phyloP scores from a whole-genome alignment of 495 filamentous ascomycete species.

The Pseudotulostoma volvatum region DNA sequence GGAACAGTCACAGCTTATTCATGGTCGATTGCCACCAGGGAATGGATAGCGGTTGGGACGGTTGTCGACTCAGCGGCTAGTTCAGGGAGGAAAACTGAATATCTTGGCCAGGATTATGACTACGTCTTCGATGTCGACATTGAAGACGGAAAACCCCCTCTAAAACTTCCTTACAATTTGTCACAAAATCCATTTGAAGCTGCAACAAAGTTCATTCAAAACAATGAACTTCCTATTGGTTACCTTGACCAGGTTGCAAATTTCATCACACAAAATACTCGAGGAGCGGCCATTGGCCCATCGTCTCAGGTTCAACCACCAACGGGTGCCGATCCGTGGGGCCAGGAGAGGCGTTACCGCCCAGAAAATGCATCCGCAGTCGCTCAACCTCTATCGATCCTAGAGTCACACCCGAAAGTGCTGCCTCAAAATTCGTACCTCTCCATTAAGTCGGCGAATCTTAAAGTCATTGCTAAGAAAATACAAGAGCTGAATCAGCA shows the following conservation, averaged over 20 bases:
- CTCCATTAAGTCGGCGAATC: slow-evolving; percentile 44
- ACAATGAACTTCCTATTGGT: slow-evolving; percentile 77
- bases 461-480: slow-evolving; percentile 55
- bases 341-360: slow-evolving; percentile 58
- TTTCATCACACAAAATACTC: slow-evolving; percentile 80
- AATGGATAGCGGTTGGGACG: slow-evolving; percentile 80
- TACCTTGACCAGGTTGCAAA: slow-evolving; percentile 90
- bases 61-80: slow-evolving; percentile 83
- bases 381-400: slow-evolving; percentile 6
- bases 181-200: slow-evolving; percentile 87
- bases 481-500: slow-evolving; percentile 52
- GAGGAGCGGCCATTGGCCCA: slow-evolving; percentile 65
- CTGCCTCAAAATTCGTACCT: slow-evolving; percentile 78
- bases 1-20: slow-evolving; percentile 66
- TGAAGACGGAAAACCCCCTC: slow-evolving; percentile 81
- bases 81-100: slow-evolving; percentile 53
- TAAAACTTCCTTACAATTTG: slow-evolving; percentile 87
- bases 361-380: slow-evolving; percentile 42
- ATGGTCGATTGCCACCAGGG: slow-evolving; percentile 49
- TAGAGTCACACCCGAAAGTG: slow-evolving; percentile 37
- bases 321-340: slow-evolving; percentile 53
- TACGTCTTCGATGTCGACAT: slow-evolving; percentile 98
- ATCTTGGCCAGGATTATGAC: slow-evolving; percentile 81
- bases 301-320: slow-evolving; percentile 22
- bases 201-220: slow-evolving; percentile 76